phyloP scores from a whole-genome alignment of 2,329 filamentous ascomycete species.

The Xylariaceae sp. region DNA sequence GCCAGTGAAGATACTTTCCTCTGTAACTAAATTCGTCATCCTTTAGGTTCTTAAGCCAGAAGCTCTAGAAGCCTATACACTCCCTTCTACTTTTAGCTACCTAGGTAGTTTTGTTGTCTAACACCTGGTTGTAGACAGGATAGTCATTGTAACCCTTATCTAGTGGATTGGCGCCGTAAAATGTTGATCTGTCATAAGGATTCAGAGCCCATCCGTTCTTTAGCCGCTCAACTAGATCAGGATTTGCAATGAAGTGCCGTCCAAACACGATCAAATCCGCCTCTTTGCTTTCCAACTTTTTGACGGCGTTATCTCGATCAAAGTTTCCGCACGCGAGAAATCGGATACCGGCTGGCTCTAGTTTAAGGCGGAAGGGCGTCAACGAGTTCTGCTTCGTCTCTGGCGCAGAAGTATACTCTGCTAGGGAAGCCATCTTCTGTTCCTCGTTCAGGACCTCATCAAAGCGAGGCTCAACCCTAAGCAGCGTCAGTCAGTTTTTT shows the following conservation, averaged over 20 bases:
- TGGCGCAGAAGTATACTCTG: slow-evolving; percentile 28
- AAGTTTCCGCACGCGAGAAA: slow-evolving; percentile 39
- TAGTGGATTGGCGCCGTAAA: slow-evolving; percentile 36
- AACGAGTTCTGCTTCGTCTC: slow-evolving; percentile 41
- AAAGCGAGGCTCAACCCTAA: slow-evolving; percentile 54
- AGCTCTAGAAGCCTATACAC: too few species aligned
- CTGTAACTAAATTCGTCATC: too few species aligned
- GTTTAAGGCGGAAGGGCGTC: slow-evolving; percentile 49
- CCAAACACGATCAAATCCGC: slow-evolving; percentile 40
- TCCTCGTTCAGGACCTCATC: slow-evolving; percentile 54
- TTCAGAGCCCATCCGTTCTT: slow-evolving; percentile 33
- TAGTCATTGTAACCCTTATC: slow-evolving; percentile 49
- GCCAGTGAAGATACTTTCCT: too few species aligned
- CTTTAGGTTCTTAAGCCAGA: too few species aligned
- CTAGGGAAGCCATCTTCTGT: slow-evolving; percentile 50
- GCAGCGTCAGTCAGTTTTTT: slow-evolving; percentile 7
- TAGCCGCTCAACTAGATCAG: slow-evolving; percentile 34
- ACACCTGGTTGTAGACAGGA: slow-evolving; percentile 37
- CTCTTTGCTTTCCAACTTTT: slow-evolving; percentile 37
- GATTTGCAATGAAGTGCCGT: slow-evolving; percentile 37
- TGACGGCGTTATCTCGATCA: slow-evolving; percentile 28
- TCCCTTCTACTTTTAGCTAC: too few species aligned
- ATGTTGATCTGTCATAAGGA: slow-evolving; percentile 37
- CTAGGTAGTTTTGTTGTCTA: too few species aligned
- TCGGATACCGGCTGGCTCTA: slow-evolving; percentile 47